phyloP scores from a whole-genome alignment of 2,329 filamentous ascomycete genomes.

The Fusarium camptoceras region DNA sequence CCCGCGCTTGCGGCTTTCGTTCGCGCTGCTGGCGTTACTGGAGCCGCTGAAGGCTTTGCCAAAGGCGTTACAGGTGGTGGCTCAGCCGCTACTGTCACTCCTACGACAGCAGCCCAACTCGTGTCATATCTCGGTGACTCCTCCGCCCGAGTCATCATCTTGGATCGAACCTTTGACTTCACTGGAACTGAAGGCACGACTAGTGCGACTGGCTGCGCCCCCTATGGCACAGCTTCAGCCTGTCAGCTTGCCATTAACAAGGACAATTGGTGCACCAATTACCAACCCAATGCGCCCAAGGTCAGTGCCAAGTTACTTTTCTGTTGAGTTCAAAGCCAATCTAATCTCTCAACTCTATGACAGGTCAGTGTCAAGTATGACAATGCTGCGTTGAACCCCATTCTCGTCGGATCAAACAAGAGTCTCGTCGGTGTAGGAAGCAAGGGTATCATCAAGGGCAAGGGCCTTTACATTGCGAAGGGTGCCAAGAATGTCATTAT shows the following conservation, averaged over 20 bases:
- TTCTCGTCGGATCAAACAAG: conserved; percentile 68
- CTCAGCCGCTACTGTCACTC: no score
- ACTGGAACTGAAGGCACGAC: conserved; percentile 65
- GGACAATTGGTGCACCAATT: conserved; percentile 69
- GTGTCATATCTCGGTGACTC: conserved; percentile 70
- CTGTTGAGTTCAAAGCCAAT: no score
- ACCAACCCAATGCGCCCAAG: conserved; percentile 62
- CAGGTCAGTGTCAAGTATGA: conserved; percentile 60
- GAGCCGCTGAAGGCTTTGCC: no score
- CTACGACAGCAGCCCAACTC: no score
- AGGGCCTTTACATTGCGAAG: conserved; percentile 62
- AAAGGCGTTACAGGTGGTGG: no score
- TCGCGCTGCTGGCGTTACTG: no score
- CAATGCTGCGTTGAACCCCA: conserved; percentile 63
- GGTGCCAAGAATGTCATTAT: conserved; percentile 67
- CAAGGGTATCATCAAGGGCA: conserved; percentile 67
- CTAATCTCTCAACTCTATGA: no score
- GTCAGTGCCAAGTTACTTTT: no score
- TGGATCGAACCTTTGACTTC: conserved; percentile 68
- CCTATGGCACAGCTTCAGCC: conserved; percentile 63
- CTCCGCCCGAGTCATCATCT: conserved; percentile 66
- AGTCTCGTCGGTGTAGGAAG: conserved; percentile 64
- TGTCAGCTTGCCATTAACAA: conserved; percentile 72
- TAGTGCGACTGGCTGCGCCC: conserved; percentile 66
- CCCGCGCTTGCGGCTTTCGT: no score